Evolutionary conservation across 441 rosid genomes (phyloP), one percentile per base, ranked within the genome.

Genomic region (Corymbia calophylla): DNA sequence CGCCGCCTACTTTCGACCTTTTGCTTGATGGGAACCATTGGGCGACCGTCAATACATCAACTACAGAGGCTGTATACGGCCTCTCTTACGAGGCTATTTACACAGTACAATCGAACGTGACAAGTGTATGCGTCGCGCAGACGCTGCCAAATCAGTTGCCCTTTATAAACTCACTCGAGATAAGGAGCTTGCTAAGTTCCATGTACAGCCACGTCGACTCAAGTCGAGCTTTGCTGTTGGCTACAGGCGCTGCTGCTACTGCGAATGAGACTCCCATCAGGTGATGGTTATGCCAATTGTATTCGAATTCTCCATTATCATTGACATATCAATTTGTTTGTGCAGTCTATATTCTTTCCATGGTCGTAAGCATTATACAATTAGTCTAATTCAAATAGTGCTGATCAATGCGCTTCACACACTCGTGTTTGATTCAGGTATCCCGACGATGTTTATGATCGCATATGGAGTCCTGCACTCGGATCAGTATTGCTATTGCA

Each of bases 11-110:
- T 3, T 96, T 96, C 55, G 95, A 93, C 88, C 91, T 96, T 10
- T 91, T 91, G 23, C 92, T 94, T 53, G 95, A 95, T 51, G 97
- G 96, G 17, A 96, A 92, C 81, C 18, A 90, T 11, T 95, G 95
- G 96, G 88, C 55, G 62, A 91, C 92, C 0, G 93, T 94, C 29
- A 53, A 91, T 53, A 94, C 95, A 66, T 90, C 62, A 27, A 9
- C 92, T 9, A 80, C 85, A 48, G 92, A 93, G 56, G 86, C 88
- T 12, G 87, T 29, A 1, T 56, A 56, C 32, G 31, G 32, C 68
- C 68, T 93, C 23, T 88, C 19, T 84, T 88, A 91, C 4, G 97
- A 95, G 86, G 92, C 90, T 27, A 62, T 62, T 6, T 29, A 29
- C 68, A 62, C 68, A 12, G 68, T 62, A 62, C 29, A 62, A 62